Percentiles rank a stretch among this genome's conserved stretches.
Conservation (phyloP, 495 filamentous ascomycete species). For the Penicillium chermesinum region DNA sequence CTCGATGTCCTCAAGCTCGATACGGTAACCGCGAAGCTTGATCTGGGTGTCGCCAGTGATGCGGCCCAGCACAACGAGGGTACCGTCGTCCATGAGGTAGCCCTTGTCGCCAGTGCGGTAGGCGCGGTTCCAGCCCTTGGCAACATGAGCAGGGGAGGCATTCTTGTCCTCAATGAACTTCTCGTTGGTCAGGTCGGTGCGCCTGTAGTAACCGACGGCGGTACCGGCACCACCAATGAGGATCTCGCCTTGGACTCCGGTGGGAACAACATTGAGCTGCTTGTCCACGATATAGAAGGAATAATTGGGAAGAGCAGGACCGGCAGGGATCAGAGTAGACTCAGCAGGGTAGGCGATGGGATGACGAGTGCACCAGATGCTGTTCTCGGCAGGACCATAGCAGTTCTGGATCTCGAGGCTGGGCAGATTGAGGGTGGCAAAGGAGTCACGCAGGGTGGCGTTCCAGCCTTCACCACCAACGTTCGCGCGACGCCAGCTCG, state of each 20-base stretch:
- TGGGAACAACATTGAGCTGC: constrained; percentile 27
- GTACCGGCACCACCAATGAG: constrained; percentile 38
- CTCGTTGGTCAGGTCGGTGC: constrained; percentile 18
- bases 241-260: constrained; percentile 40
- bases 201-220: constrained; percentile 34
- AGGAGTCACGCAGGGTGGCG: constrained; percentile 6
- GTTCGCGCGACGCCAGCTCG: constrained; percentile 20
- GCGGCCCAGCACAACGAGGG: constrained; percentile 33
- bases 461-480: constrained; percentile 23
- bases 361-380: background rate
- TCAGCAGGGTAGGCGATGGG: background rate
- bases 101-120: constrained; percentile 42
- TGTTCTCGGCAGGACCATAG: constrained; percentile 19
- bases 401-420: constrained; percentile 19
- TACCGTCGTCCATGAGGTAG: constrained; percentile 29
- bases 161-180: constrained; percentile 21
- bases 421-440: constrained; percentile 6
- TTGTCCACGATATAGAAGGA: constrained; percentile 39
- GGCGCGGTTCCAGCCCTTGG: constrained; percentile 29
- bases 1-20: constrained; percentile 49
- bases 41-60: constrained; percentile 42
- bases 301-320: constrained; percentile 35
- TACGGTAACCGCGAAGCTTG: constrained; percentile 47
- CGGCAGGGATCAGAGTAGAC: constrained; percentile 22
- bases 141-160: constrained; percentile 17